Base-by-base conservation (phyloP, 1,284 basidiomycete species). In the Cryptococcus floricola region DNA sequence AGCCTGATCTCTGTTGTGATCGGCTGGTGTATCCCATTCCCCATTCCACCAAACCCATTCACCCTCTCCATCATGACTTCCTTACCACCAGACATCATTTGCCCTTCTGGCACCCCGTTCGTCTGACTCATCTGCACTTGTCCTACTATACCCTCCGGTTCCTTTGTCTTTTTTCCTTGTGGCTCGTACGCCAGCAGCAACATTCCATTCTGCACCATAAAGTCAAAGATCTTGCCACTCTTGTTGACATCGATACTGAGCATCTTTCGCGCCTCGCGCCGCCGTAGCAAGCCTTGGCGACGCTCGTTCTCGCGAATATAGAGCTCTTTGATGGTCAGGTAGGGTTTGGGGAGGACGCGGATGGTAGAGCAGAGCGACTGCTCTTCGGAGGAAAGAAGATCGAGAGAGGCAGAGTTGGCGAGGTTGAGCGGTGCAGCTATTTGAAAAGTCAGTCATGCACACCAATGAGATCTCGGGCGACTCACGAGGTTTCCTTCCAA, bases 171-270 rank as follows among this genome's bases (percentile, higher is more conserved):
- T 53, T 67, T 69, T 41, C 60, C 61, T 4, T 58, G 59, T 10
- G 71, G 68, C 54, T 74, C 74, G 59, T 74, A 74, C 23, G 68
- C 61, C 49, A 76, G 58, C 27, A 62, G 60, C 47, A 78, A 60
- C 53, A 76, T 69, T 18, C 76, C 76, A 27, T 60, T 61, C n/a
- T 66, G 64, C 10, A 75, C 74, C 44, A 93, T 79, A 70, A 91
- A 91, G 70, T 93, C 90, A 87, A 90, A 93, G 44, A 94, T 88
- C 31, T 87, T 81, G 71, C 85, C 87, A 5, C 89, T 91, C 77
- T 94, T 93, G 76, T 91, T 91, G 57, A 91, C 89, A 73, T 94
- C 91, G 63, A 93, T 90, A 75, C 91, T 91, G 70, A 93, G 86
- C 62, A 93, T 81, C 73, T 91, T 72, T 47, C 68, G 82, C 16